A percentile compares a stretch with the other conserved stretches of the same genome.
Conservation (phyloP, 306 rosid genomes). For the Cotoneaster glaucophyllus region DNA sequence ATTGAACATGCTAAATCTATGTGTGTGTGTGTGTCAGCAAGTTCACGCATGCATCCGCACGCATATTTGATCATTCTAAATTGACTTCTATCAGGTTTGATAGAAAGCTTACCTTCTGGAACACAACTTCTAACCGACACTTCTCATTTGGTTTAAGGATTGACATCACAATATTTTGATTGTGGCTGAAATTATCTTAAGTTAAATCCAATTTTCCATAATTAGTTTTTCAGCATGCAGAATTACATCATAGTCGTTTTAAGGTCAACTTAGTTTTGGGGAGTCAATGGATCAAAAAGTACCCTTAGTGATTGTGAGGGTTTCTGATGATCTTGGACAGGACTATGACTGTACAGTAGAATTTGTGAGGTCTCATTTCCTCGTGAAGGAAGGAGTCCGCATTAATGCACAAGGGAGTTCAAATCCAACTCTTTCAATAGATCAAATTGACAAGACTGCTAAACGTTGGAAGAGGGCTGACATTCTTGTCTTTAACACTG, state of each 20-base stretch:
- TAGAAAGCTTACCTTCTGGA: not conserved
- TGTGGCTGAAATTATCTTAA: not conserved
- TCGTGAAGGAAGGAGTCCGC: conserved; percentile 81
- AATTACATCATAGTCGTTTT: not conserved
- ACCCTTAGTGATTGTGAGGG: conserved; percentile 12
- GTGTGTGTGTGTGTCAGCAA: not conserved
- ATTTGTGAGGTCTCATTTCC: conserved; percentile 96
- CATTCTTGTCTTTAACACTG: conserved; percentile 93
- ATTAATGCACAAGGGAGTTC: conserved; percentile 58
- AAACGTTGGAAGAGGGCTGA: conserved; percentile 83
- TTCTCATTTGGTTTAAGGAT: not conserved
- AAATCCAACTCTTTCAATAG: conserved; percentile 85
- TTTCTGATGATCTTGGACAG: conserved; percentile 51
- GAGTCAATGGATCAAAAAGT: not conserved
- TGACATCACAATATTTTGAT: not conserved
- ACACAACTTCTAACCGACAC: not conserved
- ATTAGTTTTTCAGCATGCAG: conserved; percentile 1
- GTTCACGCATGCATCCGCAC: too few species aligned
- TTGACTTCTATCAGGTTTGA: not conserved
- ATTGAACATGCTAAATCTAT: not conserved
- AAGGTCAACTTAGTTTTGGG: conserved; percentile 6
- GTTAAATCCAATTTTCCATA: not conserved
- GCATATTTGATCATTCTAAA: not conserved
- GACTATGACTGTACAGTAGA: conserved; percentile 72
- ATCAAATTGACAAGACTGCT: conserved; percentile 79